These are phyloP conservation scores for Glaciozyma martinii DNA, from an alignment of 768 basidiomycete species.

Conservation along the genomic window DNA sequence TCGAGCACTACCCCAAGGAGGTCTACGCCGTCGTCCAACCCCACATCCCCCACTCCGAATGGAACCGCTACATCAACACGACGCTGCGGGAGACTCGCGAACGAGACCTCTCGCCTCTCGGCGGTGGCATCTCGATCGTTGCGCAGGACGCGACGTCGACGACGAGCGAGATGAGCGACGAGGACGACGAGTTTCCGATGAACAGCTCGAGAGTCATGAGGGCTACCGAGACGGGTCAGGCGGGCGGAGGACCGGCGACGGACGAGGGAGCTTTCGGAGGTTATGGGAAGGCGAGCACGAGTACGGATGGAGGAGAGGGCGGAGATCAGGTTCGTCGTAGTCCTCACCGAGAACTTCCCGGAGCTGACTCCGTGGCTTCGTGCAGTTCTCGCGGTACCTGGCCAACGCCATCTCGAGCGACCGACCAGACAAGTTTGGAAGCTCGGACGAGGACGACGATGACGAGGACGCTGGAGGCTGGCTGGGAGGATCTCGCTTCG, in stretches of 20 bases:
- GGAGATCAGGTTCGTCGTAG: constrained; percentile 45
- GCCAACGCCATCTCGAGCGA: constrained; percentile 53
- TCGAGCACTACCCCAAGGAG: constrained; percentile 77
- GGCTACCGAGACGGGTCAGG: constrained; percentile 15
- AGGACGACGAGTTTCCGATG: constrained; percentile 35
- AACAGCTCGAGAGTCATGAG: constrained; percentile 18
- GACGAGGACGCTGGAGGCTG: constrained; percentile 20
- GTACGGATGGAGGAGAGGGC: constrained; percentile 47
- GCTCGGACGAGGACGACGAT: constrained; percentile 1
- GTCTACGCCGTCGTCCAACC: constrained; percentile 56
- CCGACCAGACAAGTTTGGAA: constrained; percentile 44
- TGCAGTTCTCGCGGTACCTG: constrained; percentile 70
- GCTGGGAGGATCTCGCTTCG: constrained; percentile 19
- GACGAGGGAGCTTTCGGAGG: constrained; percentile 17
- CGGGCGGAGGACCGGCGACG: constrained; percentile 16
- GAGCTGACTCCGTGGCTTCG: neutral
- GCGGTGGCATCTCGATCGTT: constrained; percentile 46
- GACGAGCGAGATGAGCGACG: constrained; percentile 20
- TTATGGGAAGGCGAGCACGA: constrained; percentile 39
- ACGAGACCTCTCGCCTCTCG: constrained; percentile 67
- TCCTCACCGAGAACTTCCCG: neutral
- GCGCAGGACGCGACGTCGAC: constrained; percentile 18
- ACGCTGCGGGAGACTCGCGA: constrained; percentile 77
- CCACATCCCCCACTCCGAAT: constrained; percentile 65
- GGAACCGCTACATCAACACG: constrained; percentile 83